phyloP scores from a whole-genome alignment of 2,329 filamentous ascomycete species.

The Xylogone sp. region DNA sequence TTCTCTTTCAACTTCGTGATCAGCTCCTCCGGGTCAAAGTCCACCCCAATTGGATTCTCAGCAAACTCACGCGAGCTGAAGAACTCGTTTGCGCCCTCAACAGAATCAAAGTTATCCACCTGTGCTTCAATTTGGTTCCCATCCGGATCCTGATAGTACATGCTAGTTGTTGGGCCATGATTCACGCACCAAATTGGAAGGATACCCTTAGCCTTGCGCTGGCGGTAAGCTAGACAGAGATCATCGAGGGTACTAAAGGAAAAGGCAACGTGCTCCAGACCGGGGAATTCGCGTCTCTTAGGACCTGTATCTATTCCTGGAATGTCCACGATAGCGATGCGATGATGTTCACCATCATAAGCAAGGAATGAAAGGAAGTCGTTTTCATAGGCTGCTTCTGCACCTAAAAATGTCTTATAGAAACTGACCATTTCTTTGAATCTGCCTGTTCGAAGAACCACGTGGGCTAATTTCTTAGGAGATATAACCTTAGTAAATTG shows the following conservation, averaged over 20 bases:
- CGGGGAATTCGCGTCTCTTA: slow-evolving; percentile 16
- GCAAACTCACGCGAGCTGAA: slow-evolving; percentile 34
- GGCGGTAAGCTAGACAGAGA: slow-evolving; percentile 32
- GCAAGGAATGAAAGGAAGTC: slow-evolving; percentile 33
- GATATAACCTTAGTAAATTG: neutral
- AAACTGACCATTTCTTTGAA: slow-evolving; percentile 30
- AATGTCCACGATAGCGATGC: slow-evolving; percentile 34
- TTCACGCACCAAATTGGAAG: slow-evolving; percentile 40
- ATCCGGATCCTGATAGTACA: slow-evolving; percentile 47
- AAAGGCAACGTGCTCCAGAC: slow-evolving; percentile 41
- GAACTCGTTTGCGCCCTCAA: slow-evolving; percentile 33
- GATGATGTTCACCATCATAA: slow-evolving; percentile 46
- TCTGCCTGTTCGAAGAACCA: slow-evolving; percentile 26
- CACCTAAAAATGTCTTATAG: slow-evolving; percentile 35
- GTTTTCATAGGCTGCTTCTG: slow-evolving; percentile 21
- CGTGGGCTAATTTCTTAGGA: slow-evolving; percentile 18
- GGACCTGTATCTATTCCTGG: slow-evolving; percentile 19
- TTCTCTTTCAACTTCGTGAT: slow-evolving; percentile 23
- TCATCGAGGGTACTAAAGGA: slow-evolving; percentile 32
- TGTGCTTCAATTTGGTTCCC: slow-evolving; percentile 44
- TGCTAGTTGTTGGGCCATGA: slow-evolving; percentile 42
- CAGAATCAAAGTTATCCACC: slow-evolving; percentile 38
- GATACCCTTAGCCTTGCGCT: slow-evolving; percentile 33
- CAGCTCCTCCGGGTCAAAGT: slow-evolving; percentile 42
- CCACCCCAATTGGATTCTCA: slow-evolving; percentile 39